Percentiles rank a stretch among this genome's conserved stretches.
These are phyloP conservation scores for Cladorrhinum sp. DNA, from an alignment of 2,329 filamentous ascomycete species.

Conservation along the genomic window DNA sequence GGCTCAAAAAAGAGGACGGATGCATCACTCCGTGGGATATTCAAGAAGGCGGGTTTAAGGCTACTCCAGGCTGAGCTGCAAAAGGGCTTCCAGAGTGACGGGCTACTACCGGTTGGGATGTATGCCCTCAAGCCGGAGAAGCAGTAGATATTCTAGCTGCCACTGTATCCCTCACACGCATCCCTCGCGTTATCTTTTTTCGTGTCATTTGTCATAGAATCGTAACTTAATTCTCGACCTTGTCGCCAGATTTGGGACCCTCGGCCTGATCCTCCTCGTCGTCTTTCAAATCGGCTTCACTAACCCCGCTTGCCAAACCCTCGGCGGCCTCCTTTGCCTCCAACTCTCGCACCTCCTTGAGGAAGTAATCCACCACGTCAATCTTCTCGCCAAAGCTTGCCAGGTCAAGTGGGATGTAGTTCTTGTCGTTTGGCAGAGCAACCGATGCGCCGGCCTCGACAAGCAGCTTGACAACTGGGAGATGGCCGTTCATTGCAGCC, in stretches of 20 bases:
- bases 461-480: constrained; percentile 74
- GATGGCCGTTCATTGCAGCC: constrained; percentile 86
- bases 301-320: constrained; percentile 40
- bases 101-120: constrained; percentile 70
- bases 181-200: neutral
- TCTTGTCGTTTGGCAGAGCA: constrained; percentile 74
- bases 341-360: constrained; percentile 46
- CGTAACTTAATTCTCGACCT: neutral
- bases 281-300: constrained; percentile 39
- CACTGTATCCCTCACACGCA: too few relatives aligned
- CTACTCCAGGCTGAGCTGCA: constrained; percentile 71
- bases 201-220: neutral
- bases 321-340: constrained; percentile 47
- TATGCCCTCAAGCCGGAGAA: constrained; percentile 65
- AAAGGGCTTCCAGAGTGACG: constrained; percentile 59
- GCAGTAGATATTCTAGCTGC: too few relatives aligned
- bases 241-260: neutral
- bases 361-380: constrained; percentile 61
- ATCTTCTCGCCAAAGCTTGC: constrained; percentile 68
- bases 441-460: constrained; percentile 75
- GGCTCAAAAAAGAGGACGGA: constrained; percentile 55
- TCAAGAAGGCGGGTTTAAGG: constrained; percentile 64
- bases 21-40: constrained; percentile 57
- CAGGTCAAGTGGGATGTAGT: constrained; percentile 75
- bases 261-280: constrained; percentile 11